Evolutionary conservation across 345 rosid genomes (phyloP), one percentile per base, ranked within the genome.

Genomic region (Crucihimalaya himalaica): DNA sequence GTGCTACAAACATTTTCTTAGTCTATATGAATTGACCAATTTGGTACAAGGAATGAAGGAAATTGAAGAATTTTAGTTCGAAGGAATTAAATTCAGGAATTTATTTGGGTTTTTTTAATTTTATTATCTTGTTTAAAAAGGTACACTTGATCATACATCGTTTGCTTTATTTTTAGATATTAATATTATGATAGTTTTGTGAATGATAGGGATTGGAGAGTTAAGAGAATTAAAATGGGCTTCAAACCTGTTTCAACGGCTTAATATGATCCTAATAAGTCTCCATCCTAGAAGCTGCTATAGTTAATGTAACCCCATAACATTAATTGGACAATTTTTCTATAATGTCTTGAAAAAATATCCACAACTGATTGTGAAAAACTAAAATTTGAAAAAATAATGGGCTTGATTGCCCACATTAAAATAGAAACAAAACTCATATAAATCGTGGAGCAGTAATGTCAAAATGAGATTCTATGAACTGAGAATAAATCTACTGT

Each of bases 251-350:
- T n/a, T n/a, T n/a, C n/a, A n/a, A n/a, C n/a, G n/a, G n/a, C n/a
- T n/a, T n/a, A n/a, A 32, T 32, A 32, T 7, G 9, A 32, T 51
- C 16, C 39, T 28, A 37, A 48, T 13, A 32, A 2, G 3, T 32
- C 35, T 32, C 9, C 35, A 32, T 32, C 35, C 8, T 32, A 8
- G 10, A 35, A 21, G 57, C 39, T 58, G 35, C 35, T 58, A 32
- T 58, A 32, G 45, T 21, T 69, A 28, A 31, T 59, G 67, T 5
- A 68, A 42, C 45, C 20, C 64, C 20, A 18, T 54, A 11, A 68
- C 42, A 68, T 25, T 68, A 53, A 4, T 25, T 53, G 8, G 5
- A 20, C 11, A 20, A n/a, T 18, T 40, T 28, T 55, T 13, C 5
- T 29, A 3, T 31, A 19, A 29, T 19, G 9, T 2, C 0, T 16